phyloP scores from a whole-genome alignment of 2,329 filamentous ascomycete genomes.

The Penicillium sumatraense region DNA sequence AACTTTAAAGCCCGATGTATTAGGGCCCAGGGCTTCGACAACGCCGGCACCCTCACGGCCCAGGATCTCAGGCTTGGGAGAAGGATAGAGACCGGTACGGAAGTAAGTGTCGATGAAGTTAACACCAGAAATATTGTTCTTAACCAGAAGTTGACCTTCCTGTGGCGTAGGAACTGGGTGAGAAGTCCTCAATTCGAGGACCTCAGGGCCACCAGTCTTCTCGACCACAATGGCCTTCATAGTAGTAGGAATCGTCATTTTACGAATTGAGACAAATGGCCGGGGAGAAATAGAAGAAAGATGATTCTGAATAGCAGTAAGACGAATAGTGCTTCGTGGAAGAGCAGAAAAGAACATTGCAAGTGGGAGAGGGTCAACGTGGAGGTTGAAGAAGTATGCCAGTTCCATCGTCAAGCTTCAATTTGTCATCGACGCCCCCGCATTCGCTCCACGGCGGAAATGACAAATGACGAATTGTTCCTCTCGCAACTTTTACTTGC shows the following conservation, averaged over 20 bases:
- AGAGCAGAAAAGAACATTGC: conserved; percentile 20
- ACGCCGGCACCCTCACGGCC: conserved; percentile 80
- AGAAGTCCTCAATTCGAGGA: conserved; percentile 72
- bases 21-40: conserved; percentile 63
- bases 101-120: conserved; percentile 96
- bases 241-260: conserved; percentile 60
- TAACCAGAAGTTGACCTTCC: conserved; percentile 76
- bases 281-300: conserved; percentile 6
- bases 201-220: conserved; percentile 72
- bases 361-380: conserved; percentile 1
- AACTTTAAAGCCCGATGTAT: conserved; percentile 60
- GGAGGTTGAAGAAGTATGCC: conserved; percentile 3
- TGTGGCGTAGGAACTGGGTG: conserved; percentile 70
- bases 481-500: not conserved
- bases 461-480: conserved; percentile 8
- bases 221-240: conserved; percentile 77
- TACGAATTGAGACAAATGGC: conserved; percentile 37
- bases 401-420: conserved; percentile 10
- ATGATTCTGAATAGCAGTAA: conserved; percentile 20
- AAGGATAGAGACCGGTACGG: conserved; percentile 79
- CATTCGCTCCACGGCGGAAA: conserved; percentile 11
- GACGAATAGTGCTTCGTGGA: conserved; percentile 16
- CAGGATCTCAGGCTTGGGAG: conserved; percentile 72
- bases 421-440: conserved; percentile 23
- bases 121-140: conserved; percentile 78